Evolutionary conservation across 1,284 basidiomycete species (phyloP).

Genomic region (Moniliella sp.): DNA sequence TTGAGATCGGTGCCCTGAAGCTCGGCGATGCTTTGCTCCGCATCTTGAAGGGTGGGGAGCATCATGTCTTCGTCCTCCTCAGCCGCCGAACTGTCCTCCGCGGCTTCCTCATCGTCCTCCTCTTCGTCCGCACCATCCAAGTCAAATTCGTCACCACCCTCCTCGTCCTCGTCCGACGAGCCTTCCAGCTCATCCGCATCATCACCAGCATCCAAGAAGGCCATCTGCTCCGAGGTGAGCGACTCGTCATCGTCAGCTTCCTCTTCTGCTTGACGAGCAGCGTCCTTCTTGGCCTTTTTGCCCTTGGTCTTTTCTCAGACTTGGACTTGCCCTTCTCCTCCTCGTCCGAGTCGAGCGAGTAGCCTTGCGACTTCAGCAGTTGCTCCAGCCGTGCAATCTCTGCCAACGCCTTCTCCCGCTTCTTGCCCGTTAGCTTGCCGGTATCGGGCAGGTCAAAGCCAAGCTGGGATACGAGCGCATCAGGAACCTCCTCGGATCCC

Average conservation of each 20-base stretch:
- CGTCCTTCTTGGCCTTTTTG: constrained; percentile 3
- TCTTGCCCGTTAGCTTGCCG: constrained; percentile 20
- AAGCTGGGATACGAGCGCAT: not conserved
- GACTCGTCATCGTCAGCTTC: constrained; percentile 5
- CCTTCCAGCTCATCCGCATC: constrained; percentile 2
- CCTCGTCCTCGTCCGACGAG: constrained; percentile 2
- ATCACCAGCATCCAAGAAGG: constrained; percentile 1
- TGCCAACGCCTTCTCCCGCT: constrained; percentile 27
- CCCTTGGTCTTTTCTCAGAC: constrained; percentile 4
- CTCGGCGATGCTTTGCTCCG: constrained; percentile 46
- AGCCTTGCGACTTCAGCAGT: constrained; percentile 26
- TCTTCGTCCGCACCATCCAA: constrained; percentile 1
- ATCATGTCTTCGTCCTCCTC: constrained; percentile 42
- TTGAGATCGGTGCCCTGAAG: constrained; percentile 44
- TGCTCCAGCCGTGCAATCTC: constrained; percentile 30
- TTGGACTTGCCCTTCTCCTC: constrained; percentile 4
- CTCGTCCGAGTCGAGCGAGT: constrained; percentile 16
- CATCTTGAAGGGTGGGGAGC: constrained; percentile 59
- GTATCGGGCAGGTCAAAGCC: constrained; percentile 13
- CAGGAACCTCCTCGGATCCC: too few relatives aligned
- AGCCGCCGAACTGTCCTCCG: constrained; percentile 11
- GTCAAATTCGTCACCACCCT: not conserved
- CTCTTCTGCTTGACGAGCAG: constrained; percentile 2
- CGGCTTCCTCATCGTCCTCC: constrained; percentile 1
- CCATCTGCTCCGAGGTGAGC: constrained; percentile 1